Percentiles rank a stretch among this genome's conserved stretches.
phyloP scores from a whole-genome alignment of 345 rosid genomes.

The Sonneratia alba region DNA sequence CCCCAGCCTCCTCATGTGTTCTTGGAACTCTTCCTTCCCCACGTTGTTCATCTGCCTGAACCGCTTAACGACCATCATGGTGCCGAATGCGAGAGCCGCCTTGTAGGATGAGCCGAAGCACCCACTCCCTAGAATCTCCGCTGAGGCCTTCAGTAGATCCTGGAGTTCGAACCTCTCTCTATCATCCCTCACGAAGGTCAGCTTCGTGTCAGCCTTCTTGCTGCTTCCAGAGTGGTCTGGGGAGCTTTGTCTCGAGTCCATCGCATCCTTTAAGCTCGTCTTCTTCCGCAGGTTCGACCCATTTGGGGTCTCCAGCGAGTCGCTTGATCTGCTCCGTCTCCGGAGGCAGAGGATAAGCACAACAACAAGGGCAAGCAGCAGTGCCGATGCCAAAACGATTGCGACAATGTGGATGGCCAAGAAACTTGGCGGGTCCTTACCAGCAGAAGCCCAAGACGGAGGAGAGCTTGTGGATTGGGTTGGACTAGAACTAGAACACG shows the following conservation, averaged over 20 bases:
- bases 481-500: neutral
- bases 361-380: constrained; percentile 9
- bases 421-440: neutral
- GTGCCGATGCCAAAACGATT: constrained; percentile 14
- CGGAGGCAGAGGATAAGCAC: constrained; percentile 14
- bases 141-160: constrained; percentile 72
- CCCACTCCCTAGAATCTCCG: constrained; percentile 84
- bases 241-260: constrained; percentile 8
- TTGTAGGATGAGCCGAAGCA: constrained; percentile 78
- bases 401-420: constrained; percentile 9
- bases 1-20: constrained; percentile 78
- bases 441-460: too few species aligned
- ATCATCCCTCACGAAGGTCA: constrained; percentile 60
- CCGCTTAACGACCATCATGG: constrained; percentile 73
- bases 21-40: constrained; percentile 68
- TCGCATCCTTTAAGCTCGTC: constrained; percentile 25
- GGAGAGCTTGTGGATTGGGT: neutral
- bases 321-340: constrained; percentile 4
- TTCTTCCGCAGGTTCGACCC: constrained; percentile 37
- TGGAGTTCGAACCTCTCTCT: constrained; percentile 60
- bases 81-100: constrained; percentile 37
- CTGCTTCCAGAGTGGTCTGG: constrained; percentile 12
- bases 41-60: constrained; percentile 75
- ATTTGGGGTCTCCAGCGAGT: constrained; percentile 22
- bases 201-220: constrained; percentile 32